phyloP scores from a whole-genome alignment of 495 filamentous ascomycete genomes.

The Penicillium pulvis region DNA sequence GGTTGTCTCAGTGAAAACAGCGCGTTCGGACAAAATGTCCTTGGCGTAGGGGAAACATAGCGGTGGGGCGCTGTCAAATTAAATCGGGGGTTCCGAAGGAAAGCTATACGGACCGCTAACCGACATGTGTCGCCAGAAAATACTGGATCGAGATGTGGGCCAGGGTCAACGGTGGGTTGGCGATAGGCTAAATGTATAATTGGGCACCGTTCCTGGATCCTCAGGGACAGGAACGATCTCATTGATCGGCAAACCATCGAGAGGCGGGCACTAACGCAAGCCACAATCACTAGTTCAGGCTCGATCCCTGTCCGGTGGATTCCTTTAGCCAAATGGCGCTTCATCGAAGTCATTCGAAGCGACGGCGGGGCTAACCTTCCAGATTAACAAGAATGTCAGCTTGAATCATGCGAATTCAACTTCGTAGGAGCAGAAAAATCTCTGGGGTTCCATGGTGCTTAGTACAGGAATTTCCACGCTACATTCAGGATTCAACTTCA shows the following conservation, averaged over 20 bases:
- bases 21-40: conserved; percentile 3
- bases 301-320: neutral
- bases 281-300: conserved; percentile 1
- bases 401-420: neutral
- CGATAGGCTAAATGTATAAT: neutral
- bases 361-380: neutral
- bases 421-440: neutral
- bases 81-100: neutral
- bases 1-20: neutral
- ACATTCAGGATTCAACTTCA: too few relatives aligned
- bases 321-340: neutral
- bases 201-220: neutral
- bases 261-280: conserved; percentile 5
- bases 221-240: neutral
- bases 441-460: neutral
- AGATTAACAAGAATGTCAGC: neutral
- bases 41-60: neutral
- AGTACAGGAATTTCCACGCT: neutral
- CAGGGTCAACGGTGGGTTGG: neutral
- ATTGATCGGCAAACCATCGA: neutral
- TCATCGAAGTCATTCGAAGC: neutral
- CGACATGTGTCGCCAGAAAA: neutral
- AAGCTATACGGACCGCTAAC: neutral
- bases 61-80: neutral
- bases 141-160: neutral